A percentile compares a stretch with the other conserved stretches of the same genome.
These are phyloP conservation scores for Pyrenophora tritici-repentis DNA, from an alignment of 2,329 filamentous ascomycete species.

Conservation along the genomic window DNA sequence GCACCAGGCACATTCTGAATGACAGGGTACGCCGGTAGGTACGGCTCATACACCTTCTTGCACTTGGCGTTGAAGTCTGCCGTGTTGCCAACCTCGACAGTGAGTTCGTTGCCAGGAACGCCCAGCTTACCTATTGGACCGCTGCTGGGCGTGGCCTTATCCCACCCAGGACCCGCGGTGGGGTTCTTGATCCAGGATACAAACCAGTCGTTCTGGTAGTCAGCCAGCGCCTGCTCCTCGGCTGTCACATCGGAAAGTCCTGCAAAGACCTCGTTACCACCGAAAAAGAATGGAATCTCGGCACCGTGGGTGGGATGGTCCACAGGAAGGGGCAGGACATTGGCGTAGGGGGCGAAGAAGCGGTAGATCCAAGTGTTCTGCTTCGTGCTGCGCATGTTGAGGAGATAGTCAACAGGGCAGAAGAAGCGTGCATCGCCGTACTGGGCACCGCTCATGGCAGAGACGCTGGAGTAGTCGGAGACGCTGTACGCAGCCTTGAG, in stretches of 20 bases:
- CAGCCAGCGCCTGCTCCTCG: constrained; percentile 50
- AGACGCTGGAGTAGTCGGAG: constrained; percentile 46
- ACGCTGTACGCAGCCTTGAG: constrained; percentile 45
- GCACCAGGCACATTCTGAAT: constrained; percentile 18
- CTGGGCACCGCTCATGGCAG: constrained; percentile 51
- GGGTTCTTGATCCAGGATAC: constrained; percentile 54
- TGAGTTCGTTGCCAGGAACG: constrained; percentile 44
- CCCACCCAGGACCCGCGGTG: constrained; percentile 50
- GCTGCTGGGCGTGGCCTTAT: constrained; percentile 35
- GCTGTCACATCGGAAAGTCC: constrained; percentile 42
- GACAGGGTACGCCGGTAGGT: constrained; percentile 29
- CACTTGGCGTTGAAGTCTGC: constrained; percentile 44
- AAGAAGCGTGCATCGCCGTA: constrained; percentile 55
- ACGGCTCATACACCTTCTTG: constrained; percentile 34
- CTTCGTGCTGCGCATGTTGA: constrained; percentile 46
- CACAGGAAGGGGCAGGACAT: constrained; percentile 28
- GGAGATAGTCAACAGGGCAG: constrained; percentile 45
- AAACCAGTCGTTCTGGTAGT: constrained; percentile 52
- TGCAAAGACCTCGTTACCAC: constrained; percentile 52
- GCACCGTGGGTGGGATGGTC: constrained; percentile 48
- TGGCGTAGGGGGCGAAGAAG: constrained; percentile 52
- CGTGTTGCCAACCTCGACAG: constrained; percentile 33
- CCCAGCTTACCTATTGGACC: constrained; percentile 44
- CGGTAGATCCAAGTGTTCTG: constrained; percentile 54
- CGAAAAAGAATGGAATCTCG: constrained; percentile 55